Conservation (phyloP, 306 rosid genomes). For the Lotus japonicus region DNA sequence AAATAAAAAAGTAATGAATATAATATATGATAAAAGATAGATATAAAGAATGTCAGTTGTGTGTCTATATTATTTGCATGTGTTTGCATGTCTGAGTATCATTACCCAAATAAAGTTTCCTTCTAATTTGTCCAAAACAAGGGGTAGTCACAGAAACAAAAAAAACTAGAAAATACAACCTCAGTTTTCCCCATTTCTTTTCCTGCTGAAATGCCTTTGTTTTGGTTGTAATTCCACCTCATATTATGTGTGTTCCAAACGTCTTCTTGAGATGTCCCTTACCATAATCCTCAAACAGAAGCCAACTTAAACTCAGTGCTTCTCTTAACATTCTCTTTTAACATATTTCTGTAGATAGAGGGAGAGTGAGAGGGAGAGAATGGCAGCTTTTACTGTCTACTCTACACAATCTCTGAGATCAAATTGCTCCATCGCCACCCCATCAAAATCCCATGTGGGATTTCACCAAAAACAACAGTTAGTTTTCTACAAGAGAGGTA, state of each 20-base stretch:
- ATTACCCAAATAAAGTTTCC: background rate
- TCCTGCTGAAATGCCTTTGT: conserved; percentile 27
- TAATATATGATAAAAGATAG: too few species aligned
- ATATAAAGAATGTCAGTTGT: too few species aligned
- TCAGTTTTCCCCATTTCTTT: conserved; percentile 25
- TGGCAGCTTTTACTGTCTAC: conserved; percentile 85
- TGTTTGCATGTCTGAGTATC: too few species aligned
- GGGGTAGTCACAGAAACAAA: conserved; percentile 58
- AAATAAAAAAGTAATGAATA: too few species aligned
- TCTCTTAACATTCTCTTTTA: conserved; percentile 29
- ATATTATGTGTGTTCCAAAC: conserved; percentile 44
- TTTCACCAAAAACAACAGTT: conserved; percentile 70
- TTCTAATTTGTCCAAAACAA: conserved; percentile 42
- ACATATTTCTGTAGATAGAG: conserved; percentile 9
- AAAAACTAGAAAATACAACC: conserved; percentile 14
- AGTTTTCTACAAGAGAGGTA: conserved; percentile 47
- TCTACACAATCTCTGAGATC: conserved; percentile 74
- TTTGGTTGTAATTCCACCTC: conserved; percentile 37
- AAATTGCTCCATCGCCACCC: conserved; percentile 50
- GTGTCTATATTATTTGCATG: too few species aligned
- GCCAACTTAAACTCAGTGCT: conserved; percentile 23
- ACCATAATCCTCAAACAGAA: conserved; percentile 23
- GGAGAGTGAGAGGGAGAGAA: conserved; percentile 20
- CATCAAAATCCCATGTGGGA: conserved; percentile 55
- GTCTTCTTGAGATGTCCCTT: conserved; percentile 19